phyloP scores from a whole-genome alignment of 805 yeast genomes.

The Myxozyma udenii region DNA sequence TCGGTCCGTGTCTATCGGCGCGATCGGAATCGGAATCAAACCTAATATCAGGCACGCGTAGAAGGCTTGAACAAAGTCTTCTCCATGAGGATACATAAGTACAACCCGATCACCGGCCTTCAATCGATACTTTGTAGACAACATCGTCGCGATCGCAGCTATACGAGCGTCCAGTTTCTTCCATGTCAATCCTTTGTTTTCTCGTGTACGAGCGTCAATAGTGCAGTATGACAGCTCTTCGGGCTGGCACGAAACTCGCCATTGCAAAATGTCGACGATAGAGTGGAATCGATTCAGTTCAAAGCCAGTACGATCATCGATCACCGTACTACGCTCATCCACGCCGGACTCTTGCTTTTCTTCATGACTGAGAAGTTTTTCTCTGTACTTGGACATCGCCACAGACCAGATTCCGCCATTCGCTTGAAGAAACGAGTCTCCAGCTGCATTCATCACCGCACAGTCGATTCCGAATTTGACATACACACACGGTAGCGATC shows the following conservation, averaged over 20 bases:
- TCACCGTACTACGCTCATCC: constrained; percentile 68
- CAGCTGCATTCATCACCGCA: constrained; percentile 60
- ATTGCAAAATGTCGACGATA: constrained; percentile 69
- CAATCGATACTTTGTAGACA: constrained; percentile 62
- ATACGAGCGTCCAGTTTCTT: constrained; percentile 72
- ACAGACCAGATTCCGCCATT: constrained; percentile 83
- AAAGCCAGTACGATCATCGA: constrained; percentile 75
- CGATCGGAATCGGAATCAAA: constrained; percentile 69
- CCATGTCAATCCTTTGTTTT: constrained; percentile 66
- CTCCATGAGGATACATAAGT: constrained; percentile 80
- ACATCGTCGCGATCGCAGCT: constrained; percentile 68
- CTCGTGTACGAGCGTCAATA: constrained; percentile 45
- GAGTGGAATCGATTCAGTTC: constrained; percentile 69
- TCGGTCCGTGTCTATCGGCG: constrained; percentile 64
- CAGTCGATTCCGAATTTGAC: constrained; percentile 72
- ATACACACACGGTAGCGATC: constrained; percentile 72
- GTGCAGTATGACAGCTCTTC: constrained; percentile 72
- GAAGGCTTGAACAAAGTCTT: constrained; percentile 77
- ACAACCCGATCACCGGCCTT: constrained; percentile 70
- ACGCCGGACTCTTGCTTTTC: constrained; percentile 79
- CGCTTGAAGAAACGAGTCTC: constrained; percentile 49
- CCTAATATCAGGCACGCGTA: constrained; percentile 86
- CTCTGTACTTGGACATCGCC: constrained; percentile 65
- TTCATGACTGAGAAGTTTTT: constrained; percentile 55
- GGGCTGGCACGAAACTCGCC: constrained; percentile 69